phyloP scores from a whole-genome alignment of 257 asterid species.

The Nicotiana tomentosiformis region DNA sequence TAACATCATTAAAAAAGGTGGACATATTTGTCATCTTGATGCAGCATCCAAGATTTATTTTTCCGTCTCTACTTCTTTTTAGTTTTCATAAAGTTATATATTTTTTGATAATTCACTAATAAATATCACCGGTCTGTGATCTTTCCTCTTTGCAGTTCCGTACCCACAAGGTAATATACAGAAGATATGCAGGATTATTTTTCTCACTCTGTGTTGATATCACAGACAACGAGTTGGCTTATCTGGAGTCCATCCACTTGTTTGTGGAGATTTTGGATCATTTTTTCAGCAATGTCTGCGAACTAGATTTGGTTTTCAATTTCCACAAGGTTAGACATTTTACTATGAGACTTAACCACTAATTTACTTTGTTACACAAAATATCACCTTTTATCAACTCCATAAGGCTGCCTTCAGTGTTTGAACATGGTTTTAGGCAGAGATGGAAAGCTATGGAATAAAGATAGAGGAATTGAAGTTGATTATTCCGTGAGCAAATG shows the following conservation, averaged over 20 bases:
- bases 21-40: background rate
- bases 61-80: background rate
- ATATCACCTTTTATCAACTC: background rate
- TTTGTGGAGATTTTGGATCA: conserved; percentile 98
- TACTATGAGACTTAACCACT: background rate
- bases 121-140: background rate
- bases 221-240: conserved; percentile 90
- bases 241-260: conserved; percentile 85
- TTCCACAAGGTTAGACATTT: conserved; percentile 78
- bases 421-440: background rate
- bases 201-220: conserved; percentile 95
- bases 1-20: background rate
- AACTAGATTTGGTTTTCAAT: conserved; percentile 90
- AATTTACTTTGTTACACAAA: background rate
- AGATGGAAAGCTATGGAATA: background rate
- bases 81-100: background rate
- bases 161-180: conserved; percentile 88
- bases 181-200: conserved; percentile 95
- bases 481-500: background rate
- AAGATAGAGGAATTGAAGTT: background rate
- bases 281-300: conserved; percentile 96
- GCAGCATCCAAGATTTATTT: background rate
- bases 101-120: conserved; percentile 4
- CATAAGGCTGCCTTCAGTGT: background rate
- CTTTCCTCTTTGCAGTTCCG: conserved; percentile 58